Percentiles rank a stretch among this genome's conserved stretches.
Evolutionary conservation across 1,284 basidiomycete species (phyloP).

Genomic region (Bondarzewia mesenterica): DNA sequence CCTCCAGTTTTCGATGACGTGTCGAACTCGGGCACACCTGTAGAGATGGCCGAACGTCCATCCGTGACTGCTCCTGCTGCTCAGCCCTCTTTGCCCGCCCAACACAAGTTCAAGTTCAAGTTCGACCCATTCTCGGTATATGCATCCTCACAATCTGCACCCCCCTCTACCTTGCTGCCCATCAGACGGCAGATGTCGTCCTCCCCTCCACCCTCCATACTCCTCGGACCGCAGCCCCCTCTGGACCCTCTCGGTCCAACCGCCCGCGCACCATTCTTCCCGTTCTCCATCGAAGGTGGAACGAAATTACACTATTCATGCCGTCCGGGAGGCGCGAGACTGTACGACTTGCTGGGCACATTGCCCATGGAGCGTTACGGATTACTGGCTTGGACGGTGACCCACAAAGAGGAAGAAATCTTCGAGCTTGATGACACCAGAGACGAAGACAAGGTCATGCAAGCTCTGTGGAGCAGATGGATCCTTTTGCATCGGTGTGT

Average conservation of each 20-base stretch:
- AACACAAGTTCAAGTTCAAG: not conserved
- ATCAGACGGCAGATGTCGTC: not conserved
- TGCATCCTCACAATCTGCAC: not conserved
- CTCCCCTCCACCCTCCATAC: not conserved
- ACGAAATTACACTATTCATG: conserved; percentile 42
- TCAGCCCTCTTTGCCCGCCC: not conserved
- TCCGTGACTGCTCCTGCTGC: not conserved
- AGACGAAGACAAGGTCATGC: conserved; percentile 70
- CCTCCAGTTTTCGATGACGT: not conserved
- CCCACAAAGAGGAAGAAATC: conserved; percentile 66
- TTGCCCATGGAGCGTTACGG: conserved; percentile 54
- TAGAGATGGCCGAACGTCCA: not conserved
- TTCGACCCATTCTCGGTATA: not conserved
- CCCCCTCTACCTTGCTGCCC: not conserved
- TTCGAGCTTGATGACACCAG: conserved; percentile 57
- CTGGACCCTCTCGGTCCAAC: conserved; percentile 32
- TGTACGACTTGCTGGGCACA: conserved; percentile 56
- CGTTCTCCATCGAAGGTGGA: conserved; percentile 35
- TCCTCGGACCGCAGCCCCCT: not conserved
- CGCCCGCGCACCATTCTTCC: conserved; percentile 43
- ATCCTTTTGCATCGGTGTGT: conserved; percentile 53
- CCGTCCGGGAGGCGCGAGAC: conserved; percentile 51
- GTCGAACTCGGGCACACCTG: not conserved
- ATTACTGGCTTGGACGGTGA: conserved; percentile 52
- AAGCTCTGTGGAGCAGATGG: conserved; percentile 69